phyloP scores from a whole-genome alignment of 192 early-diverging fungal species.

The Cetraspora pellucida region DNA sequence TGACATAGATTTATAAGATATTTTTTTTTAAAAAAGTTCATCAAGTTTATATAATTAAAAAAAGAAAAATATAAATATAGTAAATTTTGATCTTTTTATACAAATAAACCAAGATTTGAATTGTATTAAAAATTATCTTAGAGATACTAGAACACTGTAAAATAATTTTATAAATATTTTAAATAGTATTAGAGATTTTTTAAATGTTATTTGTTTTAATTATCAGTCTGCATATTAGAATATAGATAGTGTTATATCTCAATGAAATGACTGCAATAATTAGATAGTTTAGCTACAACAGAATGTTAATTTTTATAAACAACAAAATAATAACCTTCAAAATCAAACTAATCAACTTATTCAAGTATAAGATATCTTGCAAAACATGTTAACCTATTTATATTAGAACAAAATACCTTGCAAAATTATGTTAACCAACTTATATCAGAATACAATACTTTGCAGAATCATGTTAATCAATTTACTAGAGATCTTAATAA shows the following conservation, averaged over 20 bases:
- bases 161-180: conserved; percentile 24
- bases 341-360: no score
- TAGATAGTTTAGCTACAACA: no score
- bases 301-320: no score
- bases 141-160: background rate
- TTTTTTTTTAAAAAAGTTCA: conserved; percentile 13
- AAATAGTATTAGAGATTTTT: conserved; percentile 17
- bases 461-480: no score
- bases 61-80: conserved; percentile 19
- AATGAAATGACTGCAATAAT: conserved; percentile 3
- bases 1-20: conserved; percentile 16
- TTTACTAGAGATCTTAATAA: no score
- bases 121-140: background rate
- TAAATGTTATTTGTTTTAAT: conserved; percentile 22
- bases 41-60: conserved; percentile 26
- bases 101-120: background rate
- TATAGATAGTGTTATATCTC: conserved; percentile 14
- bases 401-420: no score
- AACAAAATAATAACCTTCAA: no score
- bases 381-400: no score
- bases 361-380: no score
- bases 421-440: no score
- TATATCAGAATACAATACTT: no score
- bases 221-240: conserved; percentile 16
- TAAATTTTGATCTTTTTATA: conserved; percentile 28